These are phyloP conservation scores for Phyllosticta ampelicida DNA, from an alignment of 2,329 filamentous ascomycete genomes.

Conservation along the genomic window DNA sequence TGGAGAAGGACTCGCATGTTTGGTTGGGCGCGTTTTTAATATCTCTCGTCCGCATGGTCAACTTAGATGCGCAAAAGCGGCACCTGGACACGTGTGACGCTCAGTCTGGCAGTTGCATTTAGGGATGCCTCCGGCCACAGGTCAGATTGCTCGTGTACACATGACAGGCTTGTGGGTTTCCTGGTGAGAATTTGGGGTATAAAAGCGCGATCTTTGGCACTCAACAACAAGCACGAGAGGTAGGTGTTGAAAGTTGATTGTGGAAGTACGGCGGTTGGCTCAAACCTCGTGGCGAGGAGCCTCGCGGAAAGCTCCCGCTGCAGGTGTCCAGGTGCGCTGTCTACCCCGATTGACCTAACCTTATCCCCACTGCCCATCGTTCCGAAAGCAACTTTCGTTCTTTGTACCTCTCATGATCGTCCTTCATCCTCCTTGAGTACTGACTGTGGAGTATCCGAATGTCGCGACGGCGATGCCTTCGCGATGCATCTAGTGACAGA, in stretches of 20 bases:
- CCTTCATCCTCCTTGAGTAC: neutral
- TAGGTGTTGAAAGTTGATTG: neutral
- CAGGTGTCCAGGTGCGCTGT: neutral
- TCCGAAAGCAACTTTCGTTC: neutral
- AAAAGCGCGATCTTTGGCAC: too few relatives aligned
- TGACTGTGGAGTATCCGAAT: neutral
- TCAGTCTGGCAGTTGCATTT: too few relatives aligned
- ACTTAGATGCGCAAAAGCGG: too few relatives aligned
- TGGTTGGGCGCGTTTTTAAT: slow-evolving; percentile 37
- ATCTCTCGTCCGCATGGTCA: too few relatives aligned
- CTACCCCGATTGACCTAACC: neutral
- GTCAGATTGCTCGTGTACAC: too few relatives aligned
- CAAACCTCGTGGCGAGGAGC: neutral
- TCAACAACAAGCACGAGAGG: too few relatives aligned
- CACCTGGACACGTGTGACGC: too few relatives aligned
- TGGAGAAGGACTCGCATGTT: slow-evolving; percentile 40
- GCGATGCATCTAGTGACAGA: neutral
- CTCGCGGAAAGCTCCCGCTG: neutral
- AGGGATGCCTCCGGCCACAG: too few relatives aligned
- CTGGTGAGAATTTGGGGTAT: too few relatives aligned
- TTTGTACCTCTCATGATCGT: neutral
- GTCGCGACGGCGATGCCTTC: neutral
- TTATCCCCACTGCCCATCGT: neutral
- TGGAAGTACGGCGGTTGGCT: neutral
- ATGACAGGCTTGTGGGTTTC: too few relatives aligned